A percentile compares a stretch with the other conserved stretches of the same genome.
phyloP scores from a whole-genome alignment of 2,329 filamentous ascomycete species.

The Neocatenulostroma microsporum region DNA sequence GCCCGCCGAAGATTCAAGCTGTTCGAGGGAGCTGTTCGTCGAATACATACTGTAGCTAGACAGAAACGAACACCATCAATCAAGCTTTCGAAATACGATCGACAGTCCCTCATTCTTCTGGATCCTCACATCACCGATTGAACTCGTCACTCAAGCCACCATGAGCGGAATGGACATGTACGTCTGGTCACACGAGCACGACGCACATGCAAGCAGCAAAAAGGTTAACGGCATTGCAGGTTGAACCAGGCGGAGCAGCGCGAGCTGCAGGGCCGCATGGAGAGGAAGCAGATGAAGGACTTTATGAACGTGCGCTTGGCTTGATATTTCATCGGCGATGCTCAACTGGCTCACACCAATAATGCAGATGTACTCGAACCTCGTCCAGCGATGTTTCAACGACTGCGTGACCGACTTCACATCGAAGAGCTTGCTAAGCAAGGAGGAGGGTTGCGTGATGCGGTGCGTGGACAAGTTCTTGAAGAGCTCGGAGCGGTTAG shows the following conservation, averaged over 20 bases:
- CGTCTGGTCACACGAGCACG: conserved; percentile 10
- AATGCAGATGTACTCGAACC: conserved; percentile 60
- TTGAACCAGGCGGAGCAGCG: conserved; percentile 76
- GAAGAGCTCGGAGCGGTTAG: conserved; percentile 81
- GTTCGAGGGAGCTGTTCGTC: too few species aligned
- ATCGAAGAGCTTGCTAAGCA: conserved; percentile 81
- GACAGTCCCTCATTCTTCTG: too few species aligned
- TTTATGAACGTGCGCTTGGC: conserved; percentile 96
- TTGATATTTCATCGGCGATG: too few species aligned
- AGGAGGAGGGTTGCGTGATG: conserved; percentile 86
- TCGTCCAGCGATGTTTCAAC: conserved; percentile 86
- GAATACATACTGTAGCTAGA: too few species aligned
- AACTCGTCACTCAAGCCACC: conserved; percentile 10
- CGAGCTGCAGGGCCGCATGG: conserved; percentile 88
- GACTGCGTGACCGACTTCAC: conserved; percentile 98
- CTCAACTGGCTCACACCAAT: too few species aligned
- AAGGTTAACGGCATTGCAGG: conserved; percentile 33
- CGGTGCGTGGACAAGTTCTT: conserved; percentile 95
- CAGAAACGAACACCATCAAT: too few species aligned
- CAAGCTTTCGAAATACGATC: too few species aligned
- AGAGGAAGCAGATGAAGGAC: conserved; percentile 97
- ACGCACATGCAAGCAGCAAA: conserved; percentile 5
- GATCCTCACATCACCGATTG: background rate
- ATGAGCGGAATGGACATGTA: conserved; percentile 28
- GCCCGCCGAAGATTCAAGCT: too few species aligned